These are phyloP conservation scores for Clonostachys rhizophaga DNA, from an alignment of 2,329 filamentous ascomycete species.

Conservation along the genomic window DNA sequence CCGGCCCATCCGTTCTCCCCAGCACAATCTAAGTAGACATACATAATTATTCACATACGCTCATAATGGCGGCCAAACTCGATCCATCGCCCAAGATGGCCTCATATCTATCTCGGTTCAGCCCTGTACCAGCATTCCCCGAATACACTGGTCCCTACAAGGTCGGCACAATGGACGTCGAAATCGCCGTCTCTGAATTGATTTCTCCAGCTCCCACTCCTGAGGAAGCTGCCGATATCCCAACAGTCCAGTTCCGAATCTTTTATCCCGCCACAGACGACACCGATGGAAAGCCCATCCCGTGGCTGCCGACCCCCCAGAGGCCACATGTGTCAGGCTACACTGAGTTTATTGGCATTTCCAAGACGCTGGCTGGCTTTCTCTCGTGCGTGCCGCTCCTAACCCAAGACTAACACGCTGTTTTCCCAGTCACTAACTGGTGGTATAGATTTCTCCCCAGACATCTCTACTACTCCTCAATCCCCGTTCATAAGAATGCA, in stretches of 20 bases:
- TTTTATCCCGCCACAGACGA: constrained; percentile 68
- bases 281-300: constrained; percentile 53
- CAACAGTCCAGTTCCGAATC: constrained; percentile 74
- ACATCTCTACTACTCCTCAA: constrained; percentile 67
- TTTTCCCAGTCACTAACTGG: neutral
- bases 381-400: constrained; percentile 46
- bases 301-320: constrained; percentile 77
- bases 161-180: constrained; percentile 76
- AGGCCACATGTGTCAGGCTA: constrained; percentile 71
- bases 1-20: too few relatives aligned
- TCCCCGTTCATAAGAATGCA: constrained; percentile 71
- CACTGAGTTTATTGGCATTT: constrained; percentile 68
- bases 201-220: constrained; percentile 48
- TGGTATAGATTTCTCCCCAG: constrained; percentile 57
- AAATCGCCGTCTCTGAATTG: constrained; percentile 64
- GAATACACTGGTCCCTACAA: constrained; percentile 72
- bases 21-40: too few relatives aligned
- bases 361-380: constrained; percentile 49
- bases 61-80: too few relatives aligned
- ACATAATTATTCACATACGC: too few relatives aligned
- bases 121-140: constrained; percentile 68
- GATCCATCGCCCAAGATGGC: constrained; percentile 28
- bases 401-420: neutral
- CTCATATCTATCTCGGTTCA: constrained; percentile 50
- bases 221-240: constrained; percentile 49